These are phyloP conservation scores for Neurospora sublineolata DNA, from an alignment of 495 filamentous ascomycete species.

Conservation along the genomic window DNA sequence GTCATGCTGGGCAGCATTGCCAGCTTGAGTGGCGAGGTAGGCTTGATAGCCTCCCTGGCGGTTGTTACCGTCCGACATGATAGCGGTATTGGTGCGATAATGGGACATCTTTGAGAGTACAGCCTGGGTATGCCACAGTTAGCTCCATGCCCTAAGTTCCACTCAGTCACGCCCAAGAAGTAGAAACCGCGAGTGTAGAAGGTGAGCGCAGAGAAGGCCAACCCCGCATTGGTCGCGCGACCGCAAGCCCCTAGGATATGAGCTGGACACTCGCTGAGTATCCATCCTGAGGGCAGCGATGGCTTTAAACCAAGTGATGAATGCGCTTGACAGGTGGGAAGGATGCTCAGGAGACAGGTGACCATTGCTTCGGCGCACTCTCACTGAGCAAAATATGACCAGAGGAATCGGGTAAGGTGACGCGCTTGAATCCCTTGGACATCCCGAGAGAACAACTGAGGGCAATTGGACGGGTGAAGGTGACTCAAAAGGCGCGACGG, in stretches of 20 bases:
- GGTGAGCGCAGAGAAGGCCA: not conserved
- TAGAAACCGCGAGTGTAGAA: not conserved
- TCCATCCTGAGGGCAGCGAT: not conserved
- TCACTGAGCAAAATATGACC: not conserved
- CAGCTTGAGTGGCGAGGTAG: slow-evolving; percentile 16
- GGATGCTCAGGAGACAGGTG: not conserved
- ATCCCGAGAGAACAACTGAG: not conserved
- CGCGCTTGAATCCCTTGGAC: not conserved
- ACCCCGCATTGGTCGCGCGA: not conserved
- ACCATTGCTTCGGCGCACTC: not conserved
- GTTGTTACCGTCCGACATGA: slow-evolving; percentile 18
- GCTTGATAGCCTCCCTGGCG: slow-evolving; percentile 8
- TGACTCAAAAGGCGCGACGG: not conserved
- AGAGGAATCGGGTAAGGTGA: not conserved
- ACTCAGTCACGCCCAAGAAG: not conserved
- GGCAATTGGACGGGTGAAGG: not conserved
- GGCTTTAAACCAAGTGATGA: not conserved
- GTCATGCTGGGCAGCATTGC: slow-evolving; percentile 14
- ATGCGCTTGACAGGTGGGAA: not conserved
- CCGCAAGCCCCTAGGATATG: not conserved
- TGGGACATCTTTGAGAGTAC: slow-evolving; percentile 9
- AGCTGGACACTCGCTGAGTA: not conserved
- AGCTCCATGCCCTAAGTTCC: not conserved
- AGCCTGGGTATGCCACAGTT: not conserved
- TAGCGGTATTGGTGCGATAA: slow-evolving; percentile 12